phyloP scores from a whole-genome alignment of 306 rosid species.

The Echinosophora koreensis region DNA sequence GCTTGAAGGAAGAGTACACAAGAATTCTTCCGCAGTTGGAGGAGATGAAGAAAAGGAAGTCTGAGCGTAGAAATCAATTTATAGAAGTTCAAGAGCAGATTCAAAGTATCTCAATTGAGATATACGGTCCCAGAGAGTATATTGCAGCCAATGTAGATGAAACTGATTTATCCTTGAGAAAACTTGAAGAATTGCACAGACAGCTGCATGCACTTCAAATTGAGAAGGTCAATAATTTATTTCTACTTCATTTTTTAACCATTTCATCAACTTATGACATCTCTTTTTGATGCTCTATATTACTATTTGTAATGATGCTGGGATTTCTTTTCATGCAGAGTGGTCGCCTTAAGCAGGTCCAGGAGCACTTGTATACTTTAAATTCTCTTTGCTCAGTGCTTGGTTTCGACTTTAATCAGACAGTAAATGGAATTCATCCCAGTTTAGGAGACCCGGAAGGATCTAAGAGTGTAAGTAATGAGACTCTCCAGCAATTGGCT shows the following conservation, averaged over 20 bases:
- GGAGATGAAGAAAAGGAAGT: conserved; percentile 85
- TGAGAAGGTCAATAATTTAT: conserved; percentile 76
- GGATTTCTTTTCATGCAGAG: conserved; percentile 61
- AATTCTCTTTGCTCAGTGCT: conserved; percentile 84
- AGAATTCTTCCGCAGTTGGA: conserved; percentile 87
- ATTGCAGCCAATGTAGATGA: conserved; percentile 65
- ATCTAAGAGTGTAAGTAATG: conserved; percentile 70
- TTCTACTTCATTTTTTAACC: conserved; percentile 12
- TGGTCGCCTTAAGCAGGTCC: conserved; percentile 78
- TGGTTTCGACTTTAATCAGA: conserved; percentile 81
- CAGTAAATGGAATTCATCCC: conserved; percentile 69
- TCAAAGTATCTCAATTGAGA: conserved; percentile 69
- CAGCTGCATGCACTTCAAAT: conserved; percentile 80
- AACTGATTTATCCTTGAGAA: conserved; percentile 83
- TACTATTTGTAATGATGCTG: conserved; percentile 40
- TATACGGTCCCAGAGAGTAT: conserved; percentile 63
- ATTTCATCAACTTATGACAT: conserved; percentile 11
- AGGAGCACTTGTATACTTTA: conserved; percentile 67
- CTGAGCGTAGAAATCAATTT: conserved; percentile 78
- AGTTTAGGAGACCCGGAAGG: conserved; percentile 71
- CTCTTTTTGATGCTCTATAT: conserved; percentile 14
- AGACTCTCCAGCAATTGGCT: conserved; percentile 72
- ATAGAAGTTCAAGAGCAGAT: conserved; percentile 74
- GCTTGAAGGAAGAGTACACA: conserved; percentile 88
- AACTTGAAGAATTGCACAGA: conserved; percentile 88